Base-by-base conservation (phyloP, 352 stramenopile genomes). In the Phytophthora sp. region DNA sequence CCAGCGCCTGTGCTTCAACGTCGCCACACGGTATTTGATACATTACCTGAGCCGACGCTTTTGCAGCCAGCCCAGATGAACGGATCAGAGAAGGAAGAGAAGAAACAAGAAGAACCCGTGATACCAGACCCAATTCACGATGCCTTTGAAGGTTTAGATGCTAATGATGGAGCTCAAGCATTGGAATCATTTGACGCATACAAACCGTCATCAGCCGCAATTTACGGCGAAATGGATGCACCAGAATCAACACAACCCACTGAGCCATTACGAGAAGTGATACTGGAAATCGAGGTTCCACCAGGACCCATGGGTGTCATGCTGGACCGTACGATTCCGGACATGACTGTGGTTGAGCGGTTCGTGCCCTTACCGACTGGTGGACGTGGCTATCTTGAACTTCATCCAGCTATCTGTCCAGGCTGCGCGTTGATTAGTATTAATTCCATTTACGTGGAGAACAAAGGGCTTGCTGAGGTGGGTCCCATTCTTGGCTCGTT, bases 281-380 rank as follows among this genome's bases (percentile, higher is more conserved):
- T 94, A 53, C 47, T 95, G 12, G 88, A 95, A 65, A 84, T 93
- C 9, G 88, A 95, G 11, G 68, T 95, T 0, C 86, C 86, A 7
- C 73, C 86, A 21, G 88, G 88, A 55, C 86, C 88, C 0, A 94
- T 95, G 84, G 88, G 88, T 21, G 71, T 95, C 36, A 80, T 94
- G 69, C 70, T 95, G 16, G 88, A 95, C 55, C 82, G 83, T 16
- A 91, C 84, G 4, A 92, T 94, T 54, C 51, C 71, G 0, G 69
- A 93, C 45, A 93, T 93, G 86, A 89, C 82, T 7, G 73, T 95
- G 24, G 85, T 95, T 30, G 86, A 91, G 50, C 71, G 83, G 8
- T 95, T 93, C 42, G 69, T 91, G 13, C 85, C 80, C 1, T 63
- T 95, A 31, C 88, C 88, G 1, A 76, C 66, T 2, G 86, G 86